These are phyloP conservation scores for Neurospora africana DNA, from an alignment of 495 filamentous ascomycete genomes.

Conservation along the genomic window DNA sequence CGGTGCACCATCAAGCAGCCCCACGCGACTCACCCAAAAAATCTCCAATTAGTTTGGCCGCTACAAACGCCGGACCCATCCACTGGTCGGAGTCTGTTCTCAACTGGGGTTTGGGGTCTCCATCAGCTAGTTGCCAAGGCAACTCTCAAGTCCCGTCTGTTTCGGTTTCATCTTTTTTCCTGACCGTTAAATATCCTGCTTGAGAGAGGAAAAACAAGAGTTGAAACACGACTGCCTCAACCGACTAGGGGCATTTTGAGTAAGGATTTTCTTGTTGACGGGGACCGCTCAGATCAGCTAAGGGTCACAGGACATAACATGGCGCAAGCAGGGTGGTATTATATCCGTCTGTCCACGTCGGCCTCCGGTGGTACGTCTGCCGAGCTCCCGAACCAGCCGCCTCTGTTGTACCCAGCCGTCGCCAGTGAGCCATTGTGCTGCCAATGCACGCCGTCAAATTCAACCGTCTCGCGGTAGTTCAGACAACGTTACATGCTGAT, in stretches of 20 bases:
- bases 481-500: not conserved
- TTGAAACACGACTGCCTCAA: not conserved
- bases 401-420: not conserved
- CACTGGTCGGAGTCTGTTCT: not conserved
- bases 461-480: not conserved
- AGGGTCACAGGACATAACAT: not conserved
- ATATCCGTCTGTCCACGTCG: not conserved
- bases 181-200: not conserved
- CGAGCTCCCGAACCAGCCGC: not conserved
- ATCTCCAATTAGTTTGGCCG: not conserved
- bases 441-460: not conserved
- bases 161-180: not conserved
- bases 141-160: not conserved
- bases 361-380: not conserved
- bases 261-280: not conserved
- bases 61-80: not conserved
- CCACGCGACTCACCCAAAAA: not conserved
- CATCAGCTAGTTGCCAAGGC: not conserved
- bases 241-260: not conserved
- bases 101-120: not conserved
- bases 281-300: not conserved
- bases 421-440: not conserved
- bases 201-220: not conserved
- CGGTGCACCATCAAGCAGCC: not conserved
- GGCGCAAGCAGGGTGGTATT: not conserved